A percentile compares a stretch with the other conserved stretches of the same genome.
Conservation (phyloP, 805 yeast genomes). For the Priceomyces medius region DNA sequence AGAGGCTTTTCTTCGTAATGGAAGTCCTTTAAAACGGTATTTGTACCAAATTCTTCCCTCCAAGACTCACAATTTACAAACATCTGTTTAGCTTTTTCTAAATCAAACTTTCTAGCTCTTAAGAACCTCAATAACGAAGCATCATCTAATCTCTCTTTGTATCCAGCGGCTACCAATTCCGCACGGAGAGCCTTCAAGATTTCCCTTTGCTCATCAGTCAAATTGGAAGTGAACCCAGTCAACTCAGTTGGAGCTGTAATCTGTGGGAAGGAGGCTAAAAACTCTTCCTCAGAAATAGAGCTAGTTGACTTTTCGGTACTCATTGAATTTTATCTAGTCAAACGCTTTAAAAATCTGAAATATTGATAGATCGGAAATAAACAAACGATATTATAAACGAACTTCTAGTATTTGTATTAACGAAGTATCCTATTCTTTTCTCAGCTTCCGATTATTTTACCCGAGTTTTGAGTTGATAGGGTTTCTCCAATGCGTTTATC, state of each 20-base stretch:
- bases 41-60: constrained; percentile 84
- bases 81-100: constrained; percentile 77
- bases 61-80: constrained; percentile 83
- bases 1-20: constrained; percentile 88
- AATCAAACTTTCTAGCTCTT: constrained; percentile 93
- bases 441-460: not conserved
- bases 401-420: not conserved
- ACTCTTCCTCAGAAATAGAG: constrained; percentile 33
- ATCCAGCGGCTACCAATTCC: constrained; percentile 62
- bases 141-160: constrained; percentile 78
- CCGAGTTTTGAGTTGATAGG: no score
- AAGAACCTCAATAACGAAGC: constrained; percentile 81
- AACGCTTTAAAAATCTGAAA: no score
- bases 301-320: constrained; percentile 6
- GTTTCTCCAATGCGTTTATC: not conserved
- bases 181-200: constrained; percentile 58
- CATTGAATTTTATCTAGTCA: no score
- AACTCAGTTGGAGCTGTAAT: constrained; percentile 56
- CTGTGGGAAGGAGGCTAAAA: constrained; percentile 68
- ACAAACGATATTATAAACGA: not conserved
- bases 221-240: constrained; percentile 79
- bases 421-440: not conserved
- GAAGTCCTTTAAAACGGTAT: constrained; percentile 84
- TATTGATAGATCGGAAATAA: not conserved
- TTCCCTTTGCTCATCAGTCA: constrained; percentile 65